Base-by-base conservation (phyloP, 768 basidiomycete genomes). In the Termitomyces sp. region DNA sequence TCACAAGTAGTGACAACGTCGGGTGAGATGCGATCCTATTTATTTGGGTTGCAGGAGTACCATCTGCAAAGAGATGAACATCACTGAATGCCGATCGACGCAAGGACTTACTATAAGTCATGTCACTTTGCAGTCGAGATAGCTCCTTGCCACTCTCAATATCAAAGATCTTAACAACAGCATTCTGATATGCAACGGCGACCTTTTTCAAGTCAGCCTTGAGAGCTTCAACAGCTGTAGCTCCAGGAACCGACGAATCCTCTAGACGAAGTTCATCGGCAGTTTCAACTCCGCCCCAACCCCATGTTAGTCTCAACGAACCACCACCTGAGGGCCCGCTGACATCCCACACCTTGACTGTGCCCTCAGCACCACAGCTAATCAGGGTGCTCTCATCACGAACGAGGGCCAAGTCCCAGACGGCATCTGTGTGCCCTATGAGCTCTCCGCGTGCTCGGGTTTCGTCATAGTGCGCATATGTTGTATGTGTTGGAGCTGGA, bases 281-380 rank as follows among this genome's bases (percentile, higher is more conserved):
- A 49, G 73, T 78, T 61, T 87, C 88, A 61, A 91, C 66, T 9
- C 89, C 93, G 64, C 79, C 72, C 74, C 91, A 95, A 12, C 85
- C 87, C 92, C 94, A 97, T 20, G 88, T 88, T 63, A 92, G 72
- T 67, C 78, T 86, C 63, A 94, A 78, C 7, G 85, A 84, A 6
- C 86, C 84, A 14, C 85, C 83, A 15, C 83, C 85, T 37, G 83
- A 81, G 31, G 85, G 81, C 17, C 83, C 85, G 67, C 85, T 84
- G 53, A 93, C 88, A 67, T 94, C 92, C 96, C 96, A 98, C 14
- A 96, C 86, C 74, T 97, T 97, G 66, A 98, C 89, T 0, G 84
- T 76, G 20, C 96, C 96, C 71, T 98, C 96, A 4, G 95, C 91
- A 50, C 92, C 89, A 71, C 92, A 94, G 65, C 91, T 92, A 59